These are phyloP conservation scores for Gastrolobium villosum DNA, from an alignment of 306 rosid species.

Conservation along the genomic window DNA sequence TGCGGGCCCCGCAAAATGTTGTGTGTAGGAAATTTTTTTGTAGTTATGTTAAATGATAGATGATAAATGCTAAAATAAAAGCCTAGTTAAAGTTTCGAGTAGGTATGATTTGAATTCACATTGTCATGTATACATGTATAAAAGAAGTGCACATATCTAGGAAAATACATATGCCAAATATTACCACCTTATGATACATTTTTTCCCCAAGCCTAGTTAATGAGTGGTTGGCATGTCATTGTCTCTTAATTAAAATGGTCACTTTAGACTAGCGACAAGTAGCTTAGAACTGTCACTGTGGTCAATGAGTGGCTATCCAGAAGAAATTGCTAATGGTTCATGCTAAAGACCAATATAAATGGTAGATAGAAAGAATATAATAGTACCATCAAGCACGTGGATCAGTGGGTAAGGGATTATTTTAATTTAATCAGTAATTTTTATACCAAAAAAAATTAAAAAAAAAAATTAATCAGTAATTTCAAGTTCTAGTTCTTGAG, in stretches of 20 bases:
- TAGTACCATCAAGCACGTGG: too few relatives aligned
- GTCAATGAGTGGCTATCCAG: conserved; percentile 20
- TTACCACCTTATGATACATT: background rate
- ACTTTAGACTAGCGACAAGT: background rate
- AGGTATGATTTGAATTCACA: background rate
- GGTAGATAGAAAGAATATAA: background rate
- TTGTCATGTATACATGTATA: background rate
- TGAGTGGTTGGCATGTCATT: conserved; percentile 45
- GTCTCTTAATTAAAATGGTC: conserved; percentile 21
- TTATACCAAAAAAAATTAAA: too few relatives aligned
- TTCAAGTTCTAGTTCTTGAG: too few relatives aligned
- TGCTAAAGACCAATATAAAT: background rate
- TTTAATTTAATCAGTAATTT: too few relatives aligned
- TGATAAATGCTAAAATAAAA: too few relatives aligned
- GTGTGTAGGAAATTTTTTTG: too few relatives aligned
- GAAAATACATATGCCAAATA: background rate
- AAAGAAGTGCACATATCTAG: background rate
- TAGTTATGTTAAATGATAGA: too few relatives aligned
- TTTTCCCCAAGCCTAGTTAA: background rate
- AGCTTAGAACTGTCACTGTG: background rate
- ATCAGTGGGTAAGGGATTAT: too few relatives aligned
- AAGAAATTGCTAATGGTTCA: conserved; percentile 18
- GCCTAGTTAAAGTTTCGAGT: background rate
- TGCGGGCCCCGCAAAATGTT: too few relatives aligned
- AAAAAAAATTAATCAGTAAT: too few relatives aligned